Evolutionary conservation across 495 filamentous ascomycete species (phyloP).

Genomic region (Xylaria acuta): DNA sequence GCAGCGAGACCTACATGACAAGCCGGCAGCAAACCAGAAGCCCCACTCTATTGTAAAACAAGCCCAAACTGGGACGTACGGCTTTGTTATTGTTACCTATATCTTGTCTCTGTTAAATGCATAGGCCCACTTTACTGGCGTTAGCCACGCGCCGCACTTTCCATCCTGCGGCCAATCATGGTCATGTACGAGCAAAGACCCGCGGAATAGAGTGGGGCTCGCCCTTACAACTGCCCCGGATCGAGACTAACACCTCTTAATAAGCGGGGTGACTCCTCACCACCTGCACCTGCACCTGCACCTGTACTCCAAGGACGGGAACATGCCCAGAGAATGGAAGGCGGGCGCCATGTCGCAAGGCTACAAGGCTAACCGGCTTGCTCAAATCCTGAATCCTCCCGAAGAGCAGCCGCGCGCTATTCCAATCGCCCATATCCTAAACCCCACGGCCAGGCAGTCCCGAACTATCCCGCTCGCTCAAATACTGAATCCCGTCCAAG

Average conservation of each 20-base stretch:
- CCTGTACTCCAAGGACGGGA: not conserved
- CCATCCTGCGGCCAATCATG: not conserved
- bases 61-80: not conserved
- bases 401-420: not conserved
- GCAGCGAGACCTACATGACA: not conserved
- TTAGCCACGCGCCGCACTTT: too few species aligned
- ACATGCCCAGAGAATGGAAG: not conserved
- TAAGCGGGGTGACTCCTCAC: conserved; percentile 5
- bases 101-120: not conserved
- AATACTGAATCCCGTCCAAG: not conserved
- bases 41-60: conserved; percentile 9
- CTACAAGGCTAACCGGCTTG: not conserved
- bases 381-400: not conserved
- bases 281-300: too few species aligned
- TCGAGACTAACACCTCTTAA: not conserved
- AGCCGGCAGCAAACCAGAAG: not conserved
- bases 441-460: not conserved
- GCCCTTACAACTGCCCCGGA: not conserved
- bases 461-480: not conserved
- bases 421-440: not conserved
- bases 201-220: not conserved
- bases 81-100: not conserved
- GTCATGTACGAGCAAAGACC: not conserved
- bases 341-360: not conserved
- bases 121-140: too few species aligned